These are phyloP conservation scores for Tolypocladium amazonense DNA, from an alignment of 2,329 filamentous ascomycete genomes.

Conservation along the genomic window DNA sequence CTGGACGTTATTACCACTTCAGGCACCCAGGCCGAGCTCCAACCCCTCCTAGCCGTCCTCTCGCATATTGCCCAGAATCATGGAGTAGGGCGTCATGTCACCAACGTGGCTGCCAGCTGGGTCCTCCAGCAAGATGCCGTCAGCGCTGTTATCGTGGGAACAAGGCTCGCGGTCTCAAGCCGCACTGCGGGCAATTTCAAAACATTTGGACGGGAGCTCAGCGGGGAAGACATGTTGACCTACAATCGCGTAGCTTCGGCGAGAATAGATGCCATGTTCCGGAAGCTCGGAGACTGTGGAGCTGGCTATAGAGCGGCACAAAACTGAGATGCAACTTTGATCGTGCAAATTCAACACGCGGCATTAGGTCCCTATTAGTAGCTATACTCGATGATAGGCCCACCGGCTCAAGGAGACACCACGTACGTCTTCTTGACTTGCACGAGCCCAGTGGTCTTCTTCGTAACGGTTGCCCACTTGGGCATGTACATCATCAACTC, in stretches of 20 bases:
- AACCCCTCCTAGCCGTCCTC: neutral
- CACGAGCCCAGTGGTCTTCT: conserved; percentile 67
- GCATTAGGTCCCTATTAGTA: neutral
- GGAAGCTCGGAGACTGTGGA: neutral
- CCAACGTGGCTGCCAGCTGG: neutral
- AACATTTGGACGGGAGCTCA: neutral
- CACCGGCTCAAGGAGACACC: conserved; percentile 23
- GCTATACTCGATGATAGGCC: neutral
- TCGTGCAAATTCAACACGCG: neutral
- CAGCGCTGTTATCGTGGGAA: neutral
- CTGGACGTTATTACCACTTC: neutral
- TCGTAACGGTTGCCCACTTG: conserved; percentile 68
- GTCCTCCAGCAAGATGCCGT: neutral
- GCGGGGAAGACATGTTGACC: neutral
- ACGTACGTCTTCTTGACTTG: conserved; percentile 65
- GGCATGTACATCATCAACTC: conserved; percentile 70
- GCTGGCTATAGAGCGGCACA: neutral
- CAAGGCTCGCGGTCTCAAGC: neutral
- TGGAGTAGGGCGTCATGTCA: neutral
- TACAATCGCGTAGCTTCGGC: neutral
- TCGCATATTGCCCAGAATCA: neutral
- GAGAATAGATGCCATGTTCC: neutral
- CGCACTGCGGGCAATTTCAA: neutral
- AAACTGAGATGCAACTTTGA: neutral
- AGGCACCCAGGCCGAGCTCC: neutral